A percentile compares a stretch with the other conserved stretches of the same genome.
Conservation (phyloP, 495 filamentous ascomycete genomes). For the Aspergillus coremiiformis region DNA sequence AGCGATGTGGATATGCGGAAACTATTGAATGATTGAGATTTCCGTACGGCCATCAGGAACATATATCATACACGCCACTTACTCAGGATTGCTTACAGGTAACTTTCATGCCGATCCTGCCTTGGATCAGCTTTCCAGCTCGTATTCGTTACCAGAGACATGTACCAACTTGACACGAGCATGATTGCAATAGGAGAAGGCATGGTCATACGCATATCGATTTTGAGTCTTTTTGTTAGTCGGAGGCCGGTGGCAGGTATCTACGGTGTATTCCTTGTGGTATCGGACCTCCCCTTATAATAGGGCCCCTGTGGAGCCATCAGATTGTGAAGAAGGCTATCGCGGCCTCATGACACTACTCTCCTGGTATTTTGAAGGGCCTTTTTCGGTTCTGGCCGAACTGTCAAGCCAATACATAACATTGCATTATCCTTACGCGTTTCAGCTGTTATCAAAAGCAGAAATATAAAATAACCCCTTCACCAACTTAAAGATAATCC, state of each 20-base stretch:
- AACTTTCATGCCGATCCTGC: background rate
- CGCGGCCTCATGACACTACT: background rate
- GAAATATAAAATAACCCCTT: too few species aligned
- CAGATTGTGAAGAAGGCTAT: background rate
- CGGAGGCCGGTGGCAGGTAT: background rate
- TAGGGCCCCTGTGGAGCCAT: background rate
- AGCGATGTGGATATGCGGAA: background rate
- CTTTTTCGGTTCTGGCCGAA: background rate
- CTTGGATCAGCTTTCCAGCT: background rate
- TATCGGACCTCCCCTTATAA: too few species aligned
- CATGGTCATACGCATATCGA: background rate
- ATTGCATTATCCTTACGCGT: background rate
- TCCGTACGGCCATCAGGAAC: too few species aligned
- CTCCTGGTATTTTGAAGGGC: background rate
- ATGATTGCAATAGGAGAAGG: background rate
- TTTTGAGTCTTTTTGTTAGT: background rate
- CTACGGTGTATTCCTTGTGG: too few species aligned
- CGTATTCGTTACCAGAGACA: background rate
- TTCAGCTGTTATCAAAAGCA: background rate
- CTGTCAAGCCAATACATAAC: background rate
- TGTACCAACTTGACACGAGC: background rate
- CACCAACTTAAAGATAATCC: background rate
- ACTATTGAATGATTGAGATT: too few species aligned
- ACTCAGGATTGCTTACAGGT: too few species aligned
- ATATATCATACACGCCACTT: background rate